These are phyloP conservation scores for Metarhizium sp. DNA, from an alignment of 2,329 filamentous ascomycete genomes.

Conservation along the genomic window DNA sequence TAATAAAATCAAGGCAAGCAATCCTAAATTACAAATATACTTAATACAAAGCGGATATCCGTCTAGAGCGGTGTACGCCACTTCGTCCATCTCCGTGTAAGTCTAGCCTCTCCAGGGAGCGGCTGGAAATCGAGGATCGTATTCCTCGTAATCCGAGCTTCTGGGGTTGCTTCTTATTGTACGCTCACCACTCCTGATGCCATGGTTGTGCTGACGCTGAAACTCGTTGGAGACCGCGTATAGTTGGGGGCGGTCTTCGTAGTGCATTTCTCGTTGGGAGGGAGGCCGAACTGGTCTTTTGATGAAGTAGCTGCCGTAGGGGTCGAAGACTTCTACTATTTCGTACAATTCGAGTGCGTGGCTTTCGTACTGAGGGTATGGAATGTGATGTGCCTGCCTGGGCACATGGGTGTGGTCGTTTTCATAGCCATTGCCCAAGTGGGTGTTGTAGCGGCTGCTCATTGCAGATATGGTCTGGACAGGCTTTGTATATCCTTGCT, in stretches of 20 bases:
- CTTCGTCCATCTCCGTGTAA: background rate
- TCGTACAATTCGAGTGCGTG: constrained; percentile 28
- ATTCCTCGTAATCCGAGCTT: constrained; percentile 26
- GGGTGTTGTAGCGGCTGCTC: background rate
- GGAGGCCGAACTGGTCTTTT: constrained; percentile 25
- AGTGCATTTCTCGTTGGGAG: background rate
- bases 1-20: background rate
- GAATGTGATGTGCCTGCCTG: background rate
- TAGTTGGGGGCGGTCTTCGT: constrained; percentile 12
- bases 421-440: background rate
- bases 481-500: background rate
- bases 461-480: background rate
- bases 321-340: constrained; percentile 34
- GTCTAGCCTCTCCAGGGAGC: constrained; percentile 3
- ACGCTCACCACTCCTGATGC: background rate
- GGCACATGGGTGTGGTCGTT: background rate
- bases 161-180: background rate
- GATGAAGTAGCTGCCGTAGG: constrained; percentile 36
- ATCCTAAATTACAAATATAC: background rate
- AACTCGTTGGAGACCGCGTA: constrained; percentile 12
- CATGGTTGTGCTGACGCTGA: background rate
- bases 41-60: background rate
- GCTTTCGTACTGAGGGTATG: background rate
- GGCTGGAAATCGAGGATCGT: constrained; percentile 32
- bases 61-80: background rate